Evolutionary conservation across 2,329 filamentous ascomycete genomes (phyloP), one percentile per base, ranked within the genome.

Genomic region (Emmonsiellopsis sp.): DNA sequence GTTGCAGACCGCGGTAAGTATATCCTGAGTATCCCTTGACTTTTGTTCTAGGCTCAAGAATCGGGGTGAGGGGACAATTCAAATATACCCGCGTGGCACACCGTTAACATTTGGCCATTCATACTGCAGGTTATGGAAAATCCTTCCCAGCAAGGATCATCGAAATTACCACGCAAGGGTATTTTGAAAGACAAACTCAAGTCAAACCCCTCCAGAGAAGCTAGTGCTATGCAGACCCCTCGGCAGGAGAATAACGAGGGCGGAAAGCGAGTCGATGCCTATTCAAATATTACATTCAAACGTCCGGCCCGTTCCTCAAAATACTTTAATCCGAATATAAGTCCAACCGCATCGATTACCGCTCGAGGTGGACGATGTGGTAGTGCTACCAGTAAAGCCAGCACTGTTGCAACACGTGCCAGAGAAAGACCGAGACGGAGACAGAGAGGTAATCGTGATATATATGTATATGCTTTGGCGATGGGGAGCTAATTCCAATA

Each of bases 251-350:
- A 37, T 43, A 61, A 59, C 38, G 54, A 61, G 51, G 52, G 52
- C 42, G 31, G 60, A 56, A 49, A 20, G 45, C 5, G 54, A 53
- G 6, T 30, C 48, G 7, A 54, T 30, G 20, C 26, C 9, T 49
- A 26, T 9, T 47, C 57, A 15, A 41, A 48, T 32, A 16, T 53
- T 11, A 56, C 51, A 32, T 49, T 58, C 7, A 47, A 43, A 34
- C 56, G 54, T 16, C 58, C 62, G 40, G 50, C 55, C 16, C 58
- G 59, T 20, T 57, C 55, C 9, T 59, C 58, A 3, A 60, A 61
- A n/a, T 61, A 59, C 31, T 60, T 61, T 30, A 62, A 63, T 16
- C 62, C 61, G 54, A 62, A 61, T 42, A 52, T 57, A 13, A 68
- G 63, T n/a, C 65, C 69, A 20, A 59, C 58, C 57, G 2, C 58